phyloP scores from a whole-genome alignment of 2,329 filamentous ascomycete genomes.

The Pseudopyricularia cyperi region DNA sequence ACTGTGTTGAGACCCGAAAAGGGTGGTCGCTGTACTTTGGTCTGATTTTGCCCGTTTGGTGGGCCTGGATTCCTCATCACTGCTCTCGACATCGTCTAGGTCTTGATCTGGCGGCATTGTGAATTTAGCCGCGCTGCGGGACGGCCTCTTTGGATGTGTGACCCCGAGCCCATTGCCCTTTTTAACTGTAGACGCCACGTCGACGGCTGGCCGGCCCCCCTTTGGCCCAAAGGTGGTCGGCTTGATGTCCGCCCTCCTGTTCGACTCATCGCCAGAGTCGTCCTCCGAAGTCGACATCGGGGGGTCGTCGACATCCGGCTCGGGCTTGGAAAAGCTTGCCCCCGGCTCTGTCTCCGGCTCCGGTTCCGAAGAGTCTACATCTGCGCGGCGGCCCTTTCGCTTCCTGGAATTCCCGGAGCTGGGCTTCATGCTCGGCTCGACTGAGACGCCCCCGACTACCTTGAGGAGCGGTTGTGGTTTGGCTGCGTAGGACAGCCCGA shows the following conservation, averaged over 20 bases:
- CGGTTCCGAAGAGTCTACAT: too few relatives aligned
- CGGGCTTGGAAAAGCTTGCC: neutral
- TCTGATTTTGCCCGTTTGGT: neutral
- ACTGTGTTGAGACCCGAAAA: neutral
- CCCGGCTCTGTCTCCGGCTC: neutral
- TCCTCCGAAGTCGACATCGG: neutral
- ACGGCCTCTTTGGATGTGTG: neutral
- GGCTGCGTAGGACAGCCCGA: neutral
- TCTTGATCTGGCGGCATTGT: neutral
- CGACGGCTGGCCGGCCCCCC: neutral
- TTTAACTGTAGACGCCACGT: neutral
- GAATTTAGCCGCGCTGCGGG: neutral
- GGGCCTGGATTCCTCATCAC: neutral
- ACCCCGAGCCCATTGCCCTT: neutral
- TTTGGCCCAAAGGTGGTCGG: neutral
- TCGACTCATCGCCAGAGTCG: neutral
- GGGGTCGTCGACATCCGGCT: neutral
- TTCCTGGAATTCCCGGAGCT: neutral
- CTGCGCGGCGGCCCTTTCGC: neutral
- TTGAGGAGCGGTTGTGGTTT: neutral
- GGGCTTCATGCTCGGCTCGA: neutral
- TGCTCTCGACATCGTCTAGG: neutral
- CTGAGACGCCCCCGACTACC: neutral
- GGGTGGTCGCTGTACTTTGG: neutral
- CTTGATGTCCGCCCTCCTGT: constrained; percentile 1